Evolutionary conservation across 768 basidiomycete species (phyloP).

Genomic region (Leccinum subgranulosum): DNA sequence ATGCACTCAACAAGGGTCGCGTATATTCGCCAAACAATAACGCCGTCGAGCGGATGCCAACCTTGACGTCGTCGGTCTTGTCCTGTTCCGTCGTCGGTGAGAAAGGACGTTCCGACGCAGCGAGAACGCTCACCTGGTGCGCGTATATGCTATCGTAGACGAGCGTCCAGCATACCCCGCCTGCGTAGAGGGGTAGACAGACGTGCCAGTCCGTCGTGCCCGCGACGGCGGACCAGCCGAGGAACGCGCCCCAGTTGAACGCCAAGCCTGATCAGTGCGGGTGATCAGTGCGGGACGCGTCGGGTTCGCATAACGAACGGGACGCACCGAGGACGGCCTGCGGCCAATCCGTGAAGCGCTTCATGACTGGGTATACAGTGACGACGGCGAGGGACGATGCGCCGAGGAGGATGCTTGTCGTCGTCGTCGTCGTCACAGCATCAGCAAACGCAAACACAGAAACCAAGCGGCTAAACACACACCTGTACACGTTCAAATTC

Average conservation of each 20-base stretch:
- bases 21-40: slow-evolving; percentile 82
- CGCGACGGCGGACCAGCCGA: slow-evolving; percentile 94
- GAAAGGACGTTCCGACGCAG: background rate
- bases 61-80: slow-evolving; percentile 84
- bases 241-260: slow-evolving; percentile 95
- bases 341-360: slow-evolving; percentile 94
- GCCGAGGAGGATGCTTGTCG: slow-evolving; percentile 65
- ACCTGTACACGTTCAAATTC: slow-evolving; percentile 97
- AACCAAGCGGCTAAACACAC: background rate
- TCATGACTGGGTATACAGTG: slow-evolving; percentile 93
- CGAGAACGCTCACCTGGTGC: slow-evolving; percentile 68
- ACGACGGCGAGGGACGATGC: slow-evolving; percentile 90
- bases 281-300: no score
- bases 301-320: background rate
- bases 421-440: background rate
- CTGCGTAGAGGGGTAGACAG: slow-evolving; percentile 84
- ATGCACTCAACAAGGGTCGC: slow-evolving; percentile 66
- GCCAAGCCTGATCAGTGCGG: slow-evolving; percentile 51
- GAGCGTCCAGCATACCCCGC: slow-evolving; percentile 89
- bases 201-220: slow-evolving; percentile 78
- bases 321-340: slow-evolving; percentile 84
- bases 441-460: background rate
- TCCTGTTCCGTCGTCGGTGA: slow-evolving; percentile 49
- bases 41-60: slow-evolving; percentile 92
- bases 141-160: slow-evolving; percentile 98